These are phyloP conservation scores for Diplodia corticola DNA, from an alignment of 2,329 filamentous ascomycete genomes.

Conservation along the genomic window DNA sequence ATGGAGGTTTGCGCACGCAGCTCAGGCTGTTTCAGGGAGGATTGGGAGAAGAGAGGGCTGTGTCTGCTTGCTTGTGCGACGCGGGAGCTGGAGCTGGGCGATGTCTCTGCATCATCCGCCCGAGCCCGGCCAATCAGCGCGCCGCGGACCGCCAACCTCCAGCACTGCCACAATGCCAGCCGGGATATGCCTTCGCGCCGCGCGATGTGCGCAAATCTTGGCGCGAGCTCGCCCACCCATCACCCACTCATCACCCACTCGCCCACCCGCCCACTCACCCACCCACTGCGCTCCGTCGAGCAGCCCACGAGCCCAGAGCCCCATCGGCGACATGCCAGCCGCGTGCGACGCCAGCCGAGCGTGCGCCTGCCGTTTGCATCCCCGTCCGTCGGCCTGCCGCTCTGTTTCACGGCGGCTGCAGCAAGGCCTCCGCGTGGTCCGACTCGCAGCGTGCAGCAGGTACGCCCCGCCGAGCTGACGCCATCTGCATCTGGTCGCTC, in stretches of 20 bases:
- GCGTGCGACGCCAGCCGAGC: slow-evolving; percentile 10
- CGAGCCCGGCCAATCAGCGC: background rate
- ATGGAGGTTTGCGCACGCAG: background rate
- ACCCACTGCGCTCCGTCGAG: background rate
- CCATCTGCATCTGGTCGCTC: background rate
- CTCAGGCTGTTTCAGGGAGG: slow-evolving; percentile 13
- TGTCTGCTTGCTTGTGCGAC: slow-evolving; percentile 6
- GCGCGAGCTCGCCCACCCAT: background rate
- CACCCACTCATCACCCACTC: too few species aligned
- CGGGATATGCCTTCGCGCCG: background rate
- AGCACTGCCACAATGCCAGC: slow-evolving; percentile 12
- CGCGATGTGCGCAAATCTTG: background rate
- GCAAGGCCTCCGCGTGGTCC: slow-evolving; percentile 5
- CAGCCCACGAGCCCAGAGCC: background rate
- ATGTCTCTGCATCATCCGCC: slow-evolving; percentile 13
- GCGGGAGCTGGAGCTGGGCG: background rate
- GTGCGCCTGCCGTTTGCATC: background rate
- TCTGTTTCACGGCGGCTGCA: slow-evolving; percentile 5
- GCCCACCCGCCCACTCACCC: too few species aligned
- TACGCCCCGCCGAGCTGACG: slow-evolving; percentile 2
- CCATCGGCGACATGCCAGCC: background rate
- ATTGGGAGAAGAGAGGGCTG: slow-evolving; percentile 11
- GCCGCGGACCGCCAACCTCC: background rate
- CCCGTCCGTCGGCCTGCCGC: background rate
- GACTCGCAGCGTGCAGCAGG: slow-evolving; percentile 7